Evolutionary conservation across 2,329 filamentous ascomycete genomes (phyloP), one percentile per base, ranked within the genome.

Genomic region (Talaromyces sp.): DNA sequence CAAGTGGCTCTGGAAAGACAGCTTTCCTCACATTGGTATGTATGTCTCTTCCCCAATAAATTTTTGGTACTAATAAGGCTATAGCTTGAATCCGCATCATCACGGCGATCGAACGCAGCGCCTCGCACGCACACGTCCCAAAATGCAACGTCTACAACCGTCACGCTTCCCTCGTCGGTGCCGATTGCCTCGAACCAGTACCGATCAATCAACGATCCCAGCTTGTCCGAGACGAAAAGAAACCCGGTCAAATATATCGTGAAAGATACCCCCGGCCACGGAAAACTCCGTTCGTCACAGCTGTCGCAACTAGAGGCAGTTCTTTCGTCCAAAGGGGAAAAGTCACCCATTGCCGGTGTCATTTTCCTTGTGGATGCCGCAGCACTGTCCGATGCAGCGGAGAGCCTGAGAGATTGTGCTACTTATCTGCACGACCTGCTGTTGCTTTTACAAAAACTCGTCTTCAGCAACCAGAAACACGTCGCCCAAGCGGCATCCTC

Each of bases 291-390:
- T 63, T 84, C 86, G 68, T 81, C 79, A 15, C 77, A 86, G 62
- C 33, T 63, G 32, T 55, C 62, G 9, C 58, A 63, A 28, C 32
- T 63, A 9, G 47, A 61, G 55, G 28, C 57, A 73, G 81, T 57
- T 71, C 80, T 22, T 71, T 73, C 56, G 69, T 78, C 39, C 65
- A 69, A 19, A 63, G 71, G 75, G 19, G 65, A 70, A 36, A 75
- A 75, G 28, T 71, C 68, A 30, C 75, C 63, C 65, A 78, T 93
- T 55, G 84, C 84, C 47, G 93, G 89, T 19, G 81, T 98, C 58
- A 83, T 98, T 57, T 99, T 93, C 74, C 79, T 97, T 65, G 85
- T 96, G n/a, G 95, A 99, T 75, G 90, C 93, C 11, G 88, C 90
- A 4, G 84, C 85, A 2, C 78, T 92, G 11, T 68, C 73, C 15